Conservation (phyloP, 2,329 filamentous ascomycete species). For the Atkinsonella hypoxylon region DNA sequence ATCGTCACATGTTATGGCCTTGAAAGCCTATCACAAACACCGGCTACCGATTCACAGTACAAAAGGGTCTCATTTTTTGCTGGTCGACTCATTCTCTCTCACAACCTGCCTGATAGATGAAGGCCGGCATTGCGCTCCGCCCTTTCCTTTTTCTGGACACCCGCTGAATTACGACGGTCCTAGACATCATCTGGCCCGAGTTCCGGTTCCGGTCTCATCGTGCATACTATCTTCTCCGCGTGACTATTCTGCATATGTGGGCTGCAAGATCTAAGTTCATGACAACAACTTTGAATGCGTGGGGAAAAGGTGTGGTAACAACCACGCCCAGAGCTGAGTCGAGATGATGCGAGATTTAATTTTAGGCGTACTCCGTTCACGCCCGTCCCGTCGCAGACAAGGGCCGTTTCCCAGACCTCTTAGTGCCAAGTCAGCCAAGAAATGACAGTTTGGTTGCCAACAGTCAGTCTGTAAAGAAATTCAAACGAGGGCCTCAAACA, state of each 20-base stretch:
- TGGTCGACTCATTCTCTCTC: not conserved
- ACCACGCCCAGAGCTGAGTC: too few species aligned
- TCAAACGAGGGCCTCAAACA: too few species aligned
- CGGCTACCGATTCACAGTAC: not conserved
- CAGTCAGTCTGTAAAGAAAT: too few species aligned
- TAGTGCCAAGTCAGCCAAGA: too few species aligned
- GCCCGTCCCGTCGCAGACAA: too few species aligned
- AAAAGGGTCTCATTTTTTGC: not conserved
- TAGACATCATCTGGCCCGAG: not conserved
- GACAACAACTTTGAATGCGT: not conserved
- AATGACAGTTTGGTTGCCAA: too few species aligned
- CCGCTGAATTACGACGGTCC: not conserved
- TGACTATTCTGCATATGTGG: not conserved
- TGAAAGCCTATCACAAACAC: not conserved
- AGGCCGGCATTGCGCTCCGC: not conserved
- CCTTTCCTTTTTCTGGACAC: not conserved
- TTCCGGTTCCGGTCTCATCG: not conserved
- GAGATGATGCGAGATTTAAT: too few species aligned
- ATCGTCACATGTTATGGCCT: not conserved
- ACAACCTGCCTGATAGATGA: not conserved
- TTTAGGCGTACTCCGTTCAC: too few species aligned
- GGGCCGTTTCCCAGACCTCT: too few species aligned
- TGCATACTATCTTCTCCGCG: not conserved
- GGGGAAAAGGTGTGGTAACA: too few species aligned
- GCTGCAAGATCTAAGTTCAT: constrained; percentile 3